Conservation (phyloP, 129 eudicot species). For the Cynara cardunculus region DNA sequence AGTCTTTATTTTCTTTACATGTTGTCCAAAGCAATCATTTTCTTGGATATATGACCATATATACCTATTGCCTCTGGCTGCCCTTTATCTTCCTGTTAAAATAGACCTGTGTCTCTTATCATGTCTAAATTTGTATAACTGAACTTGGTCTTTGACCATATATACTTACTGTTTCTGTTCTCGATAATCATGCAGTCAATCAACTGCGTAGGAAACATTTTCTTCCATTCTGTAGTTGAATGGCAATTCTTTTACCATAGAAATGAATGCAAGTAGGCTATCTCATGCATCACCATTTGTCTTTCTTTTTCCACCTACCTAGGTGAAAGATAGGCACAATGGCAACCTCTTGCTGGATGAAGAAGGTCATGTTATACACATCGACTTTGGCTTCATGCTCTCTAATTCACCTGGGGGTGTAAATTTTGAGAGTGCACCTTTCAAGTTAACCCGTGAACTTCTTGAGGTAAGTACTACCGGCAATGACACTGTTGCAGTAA, state of each 20-base stretch:
- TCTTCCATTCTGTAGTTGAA: background rate
- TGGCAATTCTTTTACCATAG: background rate
- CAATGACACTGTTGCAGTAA: background rate
- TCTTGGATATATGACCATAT: no score
- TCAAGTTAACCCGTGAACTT: slow-evolving; percentile 97
- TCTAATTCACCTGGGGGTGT: slow-evolving; percentile 99
- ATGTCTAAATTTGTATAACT: no score
- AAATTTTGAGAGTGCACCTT: slow-evolving; percentile 99
- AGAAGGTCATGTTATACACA: slow-evolving; percentile 98
- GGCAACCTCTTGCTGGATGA: slow-evolving; percentile 97
- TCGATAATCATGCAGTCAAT: no score
- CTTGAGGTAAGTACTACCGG: slow-evolving; percentile 63
- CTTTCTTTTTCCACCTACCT: background rate
- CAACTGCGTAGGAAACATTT: background rate
- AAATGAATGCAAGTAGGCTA: background rate
- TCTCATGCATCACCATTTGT: background rate
- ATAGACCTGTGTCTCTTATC: no score
- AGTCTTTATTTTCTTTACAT: no score
- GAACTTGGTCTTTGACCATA: no score
- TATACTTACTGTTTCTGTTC: no score
- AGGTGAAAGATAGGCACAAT: slow-evolving; percentile 98
- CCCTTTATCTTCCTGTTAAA: no score
- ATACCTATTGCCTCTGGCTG: no score
- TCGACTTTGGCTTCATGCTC: slow-evolving; percentile 98
- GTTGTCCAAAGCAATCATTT: no score